Percentiles rank a stretch among this genome's conserved stretches.
Conservation (phyloP, 2,329 filamentous ascomycete species). For the Cercospora citrullina region DNA sequence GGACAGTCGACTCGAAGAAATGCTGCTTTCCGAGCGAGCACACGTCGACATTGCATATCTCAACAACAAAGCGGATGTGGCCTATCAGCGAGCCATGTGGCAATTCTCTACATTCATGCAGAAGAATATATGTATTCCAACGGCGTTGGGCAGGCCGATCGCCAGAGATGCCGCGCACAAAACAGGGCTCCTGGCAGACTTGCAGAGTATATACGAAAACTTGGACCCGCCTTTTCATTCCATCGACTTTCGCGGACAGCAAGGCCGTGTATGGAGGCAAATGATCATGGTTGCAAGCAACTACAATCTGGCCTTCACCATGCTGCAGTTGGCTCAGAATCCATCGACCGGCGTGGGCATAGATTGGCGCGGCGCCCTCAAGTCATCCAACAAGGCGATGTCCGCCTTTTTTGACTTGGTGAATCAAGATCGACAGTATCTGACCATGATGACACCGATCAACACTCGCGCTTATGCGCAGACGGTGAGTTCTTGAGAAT, state of each 20-base stretch:
- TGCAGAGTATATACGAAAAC: background rate
- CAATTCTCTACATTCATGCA: background rate
- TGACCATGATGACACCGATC: background rate
- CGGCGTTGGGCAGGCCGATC: background rate
- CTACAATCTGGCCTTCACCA: background rate
- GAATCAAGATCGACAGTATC: background rate
- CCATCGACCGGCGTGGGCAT: background rate
- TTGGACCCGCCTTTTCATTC: background rate
- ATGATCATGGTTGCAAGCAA: constrained; percentile 6
- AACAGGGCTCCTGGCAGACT: background rate
- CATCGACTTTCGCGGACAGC: background rate
- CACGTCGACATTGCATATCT: background rate
- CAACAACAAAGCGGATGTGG: background rate
- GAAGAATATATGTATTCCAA: background rate
- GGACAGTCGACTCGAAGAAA: background rate
- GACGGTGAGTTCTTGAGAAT: background rate
- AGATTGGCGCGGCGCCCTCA: background rate
- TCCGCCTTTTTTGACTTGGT: background rate
- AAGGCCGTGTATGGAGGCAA: background rate
- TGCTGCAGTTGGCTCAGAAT: background rate
- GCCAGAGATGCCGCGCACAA: background rate
- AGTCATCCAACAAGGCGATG: background rate
- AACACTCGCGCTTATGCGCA: background rate
- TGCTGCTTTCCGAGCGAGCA: background rate
- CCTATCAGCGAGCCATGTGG: background rate